Base-by-base conservation (phyloP, 495 filamentous ascomycete genomes). In the Penicillium mononematosum region DNA sequence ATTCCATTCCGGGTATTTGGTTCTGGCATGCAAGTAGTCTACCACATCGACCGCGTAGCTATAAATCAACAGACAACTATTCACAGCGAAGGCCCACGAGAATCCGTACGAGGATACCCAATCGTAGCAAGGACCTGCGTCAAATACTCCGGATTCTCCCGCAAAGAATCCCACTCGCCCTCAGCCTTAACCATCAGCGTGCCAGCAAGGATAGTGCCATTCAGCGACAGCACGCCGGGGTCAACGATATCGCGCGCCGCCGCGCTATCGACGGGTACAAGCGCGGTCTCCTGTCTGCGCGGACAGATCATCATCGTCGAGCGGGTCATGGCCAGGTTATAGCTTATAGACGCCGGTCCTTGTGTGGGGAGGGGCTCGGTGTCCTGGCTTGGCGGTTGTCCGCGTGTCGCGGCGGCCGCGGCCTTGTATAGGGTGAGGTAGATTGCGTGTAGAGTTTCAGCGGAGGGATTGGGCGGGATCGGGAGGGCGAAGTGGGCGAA, bases 191-290 rank as follows among this genome's bases (percentile, higher is more conserved):
- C 90, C 75, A 95, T 84, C 45, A 92, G 75, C 29, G 88, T 93
- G 2, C 87, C 89, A n/a, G 85, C 90, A 19, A 95, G 72, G 46
- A 91, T 74, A 0, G 90, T 93, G 19, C 90, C 90, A 58, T 95
- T 93, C 20, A 93, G 67, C 14, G 82, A 80, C 17, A 92, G 70
- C 42, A 75, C 75, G 0, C 88, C 88, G 3, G 84, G 66, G 4
- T 76, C 75, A 4, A 61, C 63, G 0, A 80, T 73, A 36, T 77
- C 70, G 19, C 59, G 59, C 8, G 54, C 61, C 4, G 55, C 55
- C 0, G 38, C 62, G 5, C 38, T 24, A 45, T 68, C 67, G 5
- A 74, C 60, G 0, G 70, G 64, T 12, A 84, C 60, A 4, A 51
- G 59, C 1, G 69, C 70, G 2, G 68, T 73, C 54, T 79, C 81